phyloP scores from a whole-genome alignment of 805 yeast species.

The Ascoidea asiatica region DNA sequence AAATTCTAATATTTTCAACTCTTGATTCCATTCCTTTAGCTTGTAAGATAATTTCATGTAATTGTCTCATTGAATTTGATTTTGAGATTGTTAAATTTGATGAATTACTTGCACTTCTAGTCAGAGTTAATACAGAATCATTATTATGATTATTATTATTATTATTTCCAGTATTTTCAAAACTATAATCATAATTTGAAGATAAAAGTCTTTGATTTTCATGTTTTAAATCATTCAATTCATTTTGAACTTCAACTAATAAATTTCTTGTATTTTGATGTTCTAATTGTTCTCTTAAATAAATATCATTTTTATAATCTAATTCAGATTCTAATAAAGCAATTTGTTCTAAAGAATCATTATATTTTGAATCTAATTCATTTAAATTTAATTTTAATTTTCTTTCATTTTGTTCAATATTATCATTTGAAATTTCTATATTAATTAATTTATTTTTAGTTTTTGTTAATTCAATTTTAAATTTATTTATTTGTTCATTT shows the following conservation, averaged over 20 bases:
- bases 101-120: background rate
- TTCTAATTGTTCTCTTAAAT: constrained; percentile 14
- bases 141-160: background rate
- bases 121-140: no score
- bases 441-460: constrained; percentile 22
- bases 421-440: constrained; percentile 29
- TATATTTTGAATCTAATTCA: constrained; percentile 22
- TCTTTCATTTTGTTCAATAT: constrained; percentile 27
- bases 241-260: constrained; percentile 2
- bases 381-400: constrained; percentile 19
- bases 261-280: constrained; percentile 17
- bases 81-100: constrained; percentile 7
- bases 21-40: constrained; percentile 17
- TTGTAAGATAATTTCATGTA: constrained; percentile 18
- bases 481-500: constrained; percentile 14
- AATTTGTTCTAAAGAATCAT: constrained; percentile 21
- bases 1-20: constrained; percentile 15
- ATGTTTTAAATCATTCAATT: constrained; percentile 10
- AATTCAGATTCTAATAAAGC: constrained; percentile 26
- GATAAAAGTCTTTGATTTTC: constrained; percentile 1
- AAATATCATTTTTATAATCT: constrained; percentile 16
- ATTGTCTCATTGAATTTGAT: constrained; percentile 17
- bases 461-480: constrained; percentile 18
- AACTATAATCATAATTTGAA: background rate
- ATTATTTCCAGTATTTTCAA: background rate